Conservation (phyloP, 805 yeast genomes). For the Candida coquimbonensis region DNA sequence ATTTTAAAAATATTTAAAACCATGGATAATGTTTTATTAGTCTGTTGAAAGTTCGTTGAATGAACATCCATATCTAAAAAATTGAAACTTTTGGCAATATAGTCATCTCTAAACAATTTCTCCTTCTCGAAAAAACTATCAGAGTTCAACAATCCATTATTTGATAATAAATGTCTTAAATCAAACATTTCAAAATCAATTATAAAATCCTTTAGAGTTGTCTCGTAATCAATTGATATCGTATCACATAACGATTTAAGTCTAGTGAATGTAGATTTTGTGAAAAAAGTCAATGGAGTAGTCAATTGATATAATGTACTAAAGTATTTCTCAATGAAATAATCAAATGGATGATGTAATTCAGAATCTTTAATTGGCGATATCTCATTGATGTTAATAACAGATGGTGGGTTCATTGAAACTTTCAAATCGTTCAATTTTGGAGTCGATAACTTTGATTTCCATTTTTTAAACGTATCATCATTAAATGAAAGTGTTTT, state of each 20-base stretch:
- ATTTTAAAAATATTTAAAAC: conserved; percentile 37
- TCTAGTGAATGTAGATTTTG: conserved; percentile 44
- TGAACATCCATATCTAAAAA: conserved; percentile 21
- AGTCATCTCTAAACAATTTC: conserved; percentile 20
- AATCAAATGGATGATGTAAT: conserved; percentile 22
- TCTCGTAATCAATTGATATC: conserved; percentile 17
- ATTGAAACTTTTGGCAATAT: conserved; percentile 21
- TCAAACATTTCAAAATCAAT: conserved; percentile 35
- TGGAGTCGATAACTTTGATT: background rate
- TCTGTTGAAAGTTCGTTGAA: conserved; percentile 17
- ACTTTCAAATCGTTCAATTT: conserved; percentile 13
- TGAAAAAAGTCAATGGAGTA: conserved; percentile 33
- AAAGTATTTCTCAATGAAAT: conserved; percentile 27
- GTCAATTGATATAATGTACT: conserved; percentile 28
- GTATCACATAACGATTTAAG: conserved; percentile 35
- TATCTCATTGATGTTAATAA: conserved; percentile 6
- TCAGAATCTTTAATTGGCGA: conserved; percentile 15
- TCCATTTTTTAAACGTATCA: background rate
- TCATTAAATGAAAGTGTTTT: background rate
- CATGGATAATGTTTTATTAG: conserved; percentile 23
- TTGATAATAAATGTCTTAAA: conserved; percentile 28
- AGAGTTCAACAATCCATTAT: conserved; percentile 25
- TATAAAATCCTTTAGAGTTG: conserved; percentile 25
- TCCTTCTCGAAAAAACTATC: conserved; percentile 22
- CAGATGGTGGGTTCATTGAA: conserved; percentile 23